phyloP scores from a whole-genome alignment of 1,139 yeast species.

The Saccharomycopsis hybrid region DNA sequence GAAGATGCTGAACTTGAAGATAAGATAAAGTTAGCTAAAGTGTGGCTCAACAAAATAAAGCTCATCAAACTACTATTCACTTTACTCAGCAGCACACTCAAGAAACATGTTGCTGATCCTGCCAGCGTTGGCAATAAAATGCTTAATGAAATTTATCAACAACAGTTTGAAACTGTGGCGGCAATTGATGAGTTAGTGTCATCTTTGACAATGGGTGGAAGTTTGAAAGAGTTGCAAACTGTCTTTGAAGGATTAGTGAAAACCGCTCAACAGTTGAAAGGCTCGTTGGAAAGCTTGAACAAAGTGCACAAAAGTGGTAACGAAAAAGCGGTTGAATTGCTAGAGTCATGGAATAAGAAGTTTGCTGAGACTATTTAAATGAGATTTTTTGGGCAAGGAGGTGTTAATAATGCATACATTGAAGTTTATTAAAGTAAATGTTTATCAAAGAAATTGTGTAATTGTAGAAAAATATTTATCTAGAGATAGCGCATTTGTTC shows the following conservation, averaged over 20 bases:
- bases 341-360: slow-evolving; percentile 9
- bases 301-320: slow-evolving; percentile 1
- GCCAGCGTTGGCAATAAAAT: background rate
- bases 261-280: background rate
- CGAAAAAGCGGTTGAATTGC: slow-evolving; percentile 19
- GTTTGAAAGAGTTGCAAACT: slow-evolving; percentile 21
- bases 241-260: slow-evolving; percentile 11
- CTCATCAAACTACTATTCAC: slow-evolving; percentile 13
- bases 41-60: slow-evolving; percentile 9
- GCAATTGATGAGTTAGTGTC: slow-evolving; percentile 13
- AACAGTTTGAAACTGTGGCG: slow-evolving; percentile 6
- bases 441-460: no score
- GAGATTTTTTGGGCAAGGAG: no score
- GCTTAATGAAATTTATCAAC: background rate
- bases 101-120: background rate
- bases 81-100: slow-evolving; percentile 9
- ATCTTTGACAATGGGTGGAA: slow-evolving; percentile 8
- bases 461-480: no score
- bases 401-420: no score
- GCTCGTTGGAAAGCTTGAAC: slow-evolving; percentile 1
- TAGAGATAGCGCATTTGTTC: no score
- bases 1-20: slow-evolving; percentile 6
- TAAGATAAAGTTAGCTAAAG: slow-evolving; percentile 10
- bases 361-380: background rate
- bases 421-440: no score